A percentile compares a stretch with the other conserved stretches of the same genome.
Conservation (phyloP, 2,329 filamentous ascomycete genomes). For the Myriosclerotinia scirpicola region DNA sequence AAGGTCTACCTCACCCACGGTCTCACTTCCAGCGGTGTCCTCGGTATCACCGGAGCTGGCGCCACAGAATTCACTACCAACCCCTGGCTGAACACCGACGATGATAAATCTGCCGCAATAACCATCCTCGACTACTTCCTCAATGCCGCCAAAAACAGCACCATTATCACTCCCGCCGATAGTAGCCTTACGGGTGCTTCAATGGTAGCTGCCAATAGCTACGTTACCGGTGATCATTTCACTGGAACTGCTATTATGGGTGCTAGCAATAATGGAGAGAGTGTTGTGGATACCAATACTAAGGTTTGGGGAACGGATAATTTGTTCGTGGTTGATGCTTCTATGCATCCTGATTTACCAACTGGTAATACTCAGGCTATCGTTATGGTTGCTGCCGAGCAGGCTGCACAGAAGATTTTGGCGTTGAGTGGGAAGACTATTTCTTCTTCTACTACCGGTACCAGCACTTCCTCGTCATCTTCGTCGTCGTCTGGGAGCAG, state of each 20-base stretch:
- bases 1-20: conserved; percentile 54
- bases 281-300: conserved; percentile 61
- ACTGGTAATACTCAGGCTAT: conserved; percentile 67
- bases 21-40: conserved; percentile 48
- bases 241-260: conserved; percentile 43
- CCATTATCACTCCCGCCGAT: conserved; percentile 43
- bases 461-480: background rate
- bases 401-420: conserved; percentile 54
- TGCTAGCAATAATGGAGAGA: conserved; percentile 53
- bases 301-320: conserved; percentile 67
- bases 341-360: conserved; percentile 66
- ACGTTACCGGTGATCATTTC: conserved; percentile 21
- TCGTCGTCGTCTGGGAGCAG: background rate
- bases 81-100: conserved; percentile 58
- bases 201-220: background rate
- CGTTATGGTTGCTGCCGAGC: conserved; percentile 66
- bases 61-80: conserved; percentile 46
- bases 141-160: conserved; percentile 56
- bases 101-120: conserved; percentile 53
- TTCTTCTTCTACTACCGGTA: background rate
- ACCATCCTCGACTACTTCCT: conserved; percentile 52
- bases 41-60: conserved; percentile 45
- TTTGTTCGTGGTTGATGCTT: conserved; percentile 65
- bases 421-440: conserved; percentile 39
- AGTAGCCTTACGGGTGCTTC: conserved; percentile 4